Percentiles rank a stretch among this genome's conserved stretches.
These are phyloP conservation scores for Zymoseptoria tritici DNA, from an alignment of 2,329 filamentous ascomycete species.

Conservation along the genomic window DNA sequence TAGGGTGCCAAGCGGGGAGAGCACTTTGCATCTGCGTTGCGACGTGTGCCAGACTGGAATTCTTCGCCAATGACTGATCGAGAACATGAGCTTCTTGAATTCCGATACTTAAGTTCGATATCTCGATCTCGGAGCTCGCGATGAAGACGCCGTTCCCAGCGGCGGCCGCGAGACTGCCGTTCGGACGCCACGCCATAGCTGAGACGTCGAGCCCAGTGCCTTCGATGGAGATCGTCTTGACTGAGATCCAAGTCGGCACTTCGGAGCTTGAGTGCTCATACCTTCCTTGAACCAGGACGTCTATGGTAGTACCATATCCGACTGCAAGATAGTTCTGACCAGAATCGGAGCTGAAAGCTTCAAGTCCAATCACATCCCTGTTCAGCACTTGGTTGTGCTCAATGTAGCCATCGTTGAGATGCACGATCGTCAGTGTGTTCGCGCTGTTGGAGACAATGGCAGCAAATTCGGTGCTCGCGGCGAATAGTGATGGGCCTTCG, in stretches of 20 bases:
- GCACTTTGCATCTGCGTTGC: constrained; percentile 62
- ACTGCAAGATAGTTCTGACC: constrained; percentile 24
- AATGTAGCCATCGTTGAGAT: constrained; percentile 25
- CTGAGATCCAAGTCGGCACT: constrained; percentile 15
- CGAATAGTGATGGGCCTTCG: constrained; percentile 10
- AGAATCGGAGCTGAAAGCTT: constrained; percentile 9
- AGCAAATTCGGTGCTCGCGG: constrained; percentile 19
- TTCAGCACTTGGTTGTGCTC: constrained; percentile 19
- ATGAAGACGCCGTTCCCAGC: constrained; percentile 88
- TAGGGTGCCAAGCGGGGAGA: constrained; percentile 84
- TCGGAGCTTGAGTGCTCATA: constrained; percentile 17
- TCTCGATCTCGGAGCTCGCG: constrained; percentile 67
- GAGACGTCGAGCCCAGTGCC: constrained; percentile 18
- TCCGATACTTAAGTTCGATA: constrained; percentile 47
- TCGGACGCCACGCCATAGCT: constrained; percentile 60
- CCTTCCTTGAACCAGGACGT: constrained; percentile 22
- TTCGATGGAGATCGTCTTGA: constrained; percentile 21
- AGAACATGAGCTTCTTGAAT: constrained; percentile 11
- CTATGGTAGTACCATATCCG: constrained; percentile 15
- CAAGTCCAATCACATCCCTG: constrained; percentile 6
- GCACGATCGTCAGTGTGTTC: constrained; percentile 18
- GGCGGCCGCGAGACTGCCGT: constrained; percentile 78
- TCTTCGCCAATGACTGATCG: not conserved
- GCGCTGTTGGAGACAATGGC: constrained; percentile 16
- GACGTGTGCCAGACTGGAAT: constrained; percentile 10